Conservation (phyloP, 2,329 filamentous ascomycete species). For the Dissoconium aciculare region DNA sequence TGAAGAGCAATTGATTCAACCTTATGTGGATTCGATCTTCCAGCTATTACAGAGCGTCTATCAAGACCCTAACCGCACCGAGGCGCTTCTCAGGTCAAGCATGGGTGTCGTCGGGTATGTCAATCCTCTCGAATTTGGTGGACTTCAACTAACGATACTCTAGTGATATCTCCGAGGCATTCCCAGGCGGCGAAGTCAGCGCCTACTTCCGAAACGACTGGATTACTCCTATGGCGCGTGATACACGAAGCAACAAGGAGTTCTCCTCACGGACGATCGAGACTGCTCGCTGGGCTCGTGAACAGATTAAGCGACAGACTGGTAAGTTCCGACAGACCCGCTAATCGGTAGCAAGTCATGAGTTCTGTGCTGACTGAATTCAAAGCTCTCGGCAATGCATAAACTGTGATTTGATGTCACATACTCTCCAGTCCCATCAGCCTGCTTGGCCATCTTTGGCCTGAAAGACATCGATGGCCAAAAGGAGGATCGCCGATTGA, state of each 20-base stretch:
- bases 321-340: too few species aligned
- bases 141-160: slow-evolving; percentile 24
- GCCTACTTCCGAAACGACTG: slow-evolving; percentile 81
- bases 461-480: too few species aligned
- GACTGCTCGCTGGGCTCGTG: slow-evolving; percentile 90
- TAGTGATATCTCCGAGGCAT: slow-evolving; percentile 86
- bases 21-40: slow-evolving; percentile 75
- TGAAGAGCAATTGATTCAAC: slow-evolving; percentile 53
- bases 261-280: slow-evolving; percentile 75
- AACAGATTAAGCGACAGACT: slow-evolving; percentile 85
- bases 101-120: slow-evolving; percentile 95
- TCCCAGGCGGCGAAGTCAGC: slow-evolving; percentile 75
- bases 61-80: slow-evolving; percentile 73
- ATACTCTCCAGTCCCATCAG: too few species aligned
- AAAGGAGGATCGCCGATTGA: too few species aligned
- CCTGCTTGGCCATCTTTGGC: too few species aligned
- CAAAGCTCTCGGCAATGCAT: too few species aligned
- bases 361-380: too few species aligned
- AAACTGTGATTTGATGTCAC: too few species aligned
- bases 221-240: slow-evolving; percentile 78
- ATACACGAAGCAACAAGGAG: slow-evolving; percentile 78
- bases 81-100: slow-evolving; percentile 77
- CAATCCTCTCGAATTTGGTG: slow-evolving; percentile 2
- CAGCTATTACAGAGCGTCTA: slow-evolving; percentile 68
- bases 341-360: too few species aligned